Conservation (phyloP, 2,329 filamentous ascomycete species). For the Calonectria henricotiae region DNA sequence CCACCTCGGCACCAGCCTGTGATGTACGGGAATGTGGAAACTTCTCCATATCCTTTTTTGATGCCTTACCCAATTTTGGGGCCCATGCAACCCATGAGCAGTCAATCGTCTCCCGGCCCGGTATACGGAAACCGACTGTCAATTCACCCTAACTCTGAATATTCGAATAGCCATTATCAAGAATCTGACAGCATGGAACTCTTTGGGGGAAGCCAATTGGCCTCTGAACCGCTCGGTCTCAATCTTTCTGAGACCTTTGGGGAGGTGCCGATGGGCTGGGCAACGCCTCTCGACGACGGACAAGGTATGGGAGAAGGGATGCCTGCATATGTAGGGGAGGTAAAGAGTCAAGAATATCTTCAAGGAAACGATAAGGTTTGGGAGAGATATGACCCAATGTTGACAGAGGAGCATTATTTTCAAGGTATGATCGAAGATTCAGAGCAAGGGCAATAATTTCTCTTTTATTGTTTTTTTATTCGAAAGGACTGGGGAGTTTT, state of each 20-base stretch:
- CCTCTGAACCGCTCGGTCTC: not conserved
- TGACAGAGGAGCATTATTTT: too few species aligned
- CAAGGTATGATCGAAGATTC: too few species aligned
- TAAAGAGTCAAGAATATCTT: not conserved
- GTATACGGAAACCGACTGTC: constrained; percentile 1
- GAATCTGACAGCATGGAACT: not conserved
- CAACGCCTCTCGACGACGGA: not conserved
- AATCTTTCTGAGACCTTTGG: not conserved
- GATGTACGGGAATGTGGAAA: constrained; percentile 41
- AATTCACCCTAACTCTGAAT: constrained; percentile 27
- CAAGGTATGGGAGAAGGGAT: not conserved
- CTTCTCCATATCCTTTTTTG: constrained; percentile 38
- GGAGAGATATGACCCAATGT: too few species aligned
- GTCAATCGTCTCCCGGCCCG: constrained; percentile 45
- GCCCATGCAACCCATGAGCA: constrained; percentile 36
- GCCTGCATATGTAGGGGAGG: too few species aligned
- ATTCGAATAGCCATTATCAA: constrained; percentile 38
- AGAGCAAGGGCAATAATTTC: too few species aligned
- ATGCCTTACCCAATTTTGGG: constrained; percentile 29
- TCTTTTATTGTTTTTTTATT: too few species aligned
- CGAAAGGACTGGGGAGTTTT: too few species aligned
- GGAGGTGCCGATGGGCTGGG: not conserved
- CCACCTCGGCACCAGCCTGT: constrained; percentile 35
- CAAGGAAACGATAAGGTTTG: not conserved
- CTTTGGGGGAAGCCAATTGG: not conserved